Conservation (phyloP, 768 basidiomycete genomes). For the Suillus brevipes region DNA sequence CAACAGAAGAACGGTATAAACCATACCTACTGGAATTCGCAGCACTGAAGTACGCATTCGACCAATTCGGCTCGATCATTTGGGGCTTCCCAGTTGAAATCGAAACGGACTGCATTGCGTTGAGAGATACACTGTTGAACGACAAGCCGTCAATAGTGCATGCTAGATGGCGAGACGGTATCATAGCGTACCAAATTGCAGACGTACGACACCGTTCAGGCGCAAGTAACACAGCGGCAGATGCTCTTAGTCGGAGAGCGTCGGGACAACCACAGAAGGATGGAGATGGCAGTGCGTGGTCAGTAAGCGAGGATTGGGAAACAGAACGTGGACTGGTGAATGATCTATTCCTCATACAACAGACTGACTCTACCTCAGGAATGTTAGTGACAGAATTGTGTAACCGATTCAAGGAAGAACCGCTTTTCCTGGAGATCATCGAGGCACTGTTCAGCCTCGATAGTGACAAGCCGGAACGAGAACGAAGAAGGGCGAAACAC, state of each 20-base stretch:
- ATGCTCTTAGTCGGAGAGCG: conserved; percentile 30
- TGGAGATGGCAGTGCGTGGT: conserved; percentile 34
- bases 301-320: conserved; percentile 30
- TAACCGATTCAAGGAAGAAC: too few relatives aligned
- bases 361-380: too few relatives aligned
- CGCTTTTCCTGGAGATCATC: too few relatives aligned
- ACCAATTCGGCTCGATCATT: too few relatives aligned
- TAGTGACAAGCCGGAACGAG: too few relatives aligned
- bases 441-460: too few relatives aligned
- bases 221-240: conserved; percentile 21
- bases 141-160: conserved; percentile 15
- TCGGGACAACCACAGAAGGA: conserved; percentile 13
- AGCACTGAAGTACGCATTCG: too few relatives aligned
- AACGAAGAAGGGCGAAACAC: too few relatives aligned
- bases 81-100: conserved; percentile 28
- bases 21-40: too few relatives aligned
- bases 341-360: conserved; percentile 16
- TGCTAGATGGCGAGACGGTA: conserved; percentile 29
- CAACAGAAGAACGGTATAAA: too few relatives aligned
- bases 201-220: conserved; percentile 22
- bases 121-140: conserved; percentile 22
- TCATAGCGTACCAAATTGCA: conserved; percentile 22
- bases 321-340: conserved; percentile 20
- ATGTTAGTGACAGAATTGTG: too few relatives aligned
- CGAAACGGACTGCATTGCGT: conserved; percentile 26